Conservation (phyloP, 345 rosid species). For the Dipteronia sinensis region DNA sequence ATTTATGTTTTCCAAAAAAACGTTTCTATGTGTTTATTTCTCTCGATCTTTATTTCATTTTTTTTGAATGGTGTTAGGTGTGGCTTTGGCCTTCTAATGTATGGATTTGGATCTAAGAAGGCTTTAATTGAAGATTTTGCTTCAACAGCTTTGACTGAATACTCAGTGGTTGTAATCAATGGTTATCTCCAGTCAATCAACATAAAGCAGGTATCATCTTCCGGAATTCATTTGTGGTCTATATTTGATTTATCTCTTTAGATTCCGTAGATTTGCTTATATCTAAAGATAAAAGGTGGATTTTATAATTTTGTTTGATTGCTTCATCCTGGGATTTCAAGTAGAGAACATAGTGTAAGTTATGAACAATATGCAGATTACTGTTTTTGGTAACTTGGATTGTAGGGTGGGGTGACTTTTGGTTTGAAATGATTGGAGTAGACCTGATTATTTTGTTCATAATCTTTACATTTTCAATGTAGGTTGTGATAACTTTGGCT, state of each 20-base stretch:
- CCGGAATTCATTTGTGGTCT: background rate
- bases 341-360: background rate
- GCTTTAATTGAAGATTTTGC: slow-evolving; percentile 84
- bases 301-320: background rate
- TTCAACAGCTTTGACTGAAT: slow-evolving; percentile 63
- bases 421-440: background rate
- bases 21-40: background rate
- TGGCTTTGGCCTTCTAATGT: slow-evolving; percentile 89
- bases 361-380: background rate
- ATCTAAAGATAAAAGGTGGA: background rate
- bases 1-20: background rate
- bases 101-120: slow-evolving; percentile 95
- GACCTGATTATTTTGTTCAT: slow-evolving; percentile 7
- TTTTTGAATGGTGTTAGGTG: slow-evolving; percentile 45
- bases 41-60: background rate
- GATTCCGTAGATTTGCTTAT: background rate
- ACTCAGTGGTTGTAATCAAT: slow-evolving; percentile 80
- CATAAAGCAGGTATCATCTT: slow-evolving; percentile 69
- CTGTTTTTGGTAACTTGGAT: background rate
- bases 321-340: background rate
- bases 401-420: background rate
- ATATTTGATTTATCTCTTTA: background rate
- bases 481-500: slow-evolving; percentile 67
- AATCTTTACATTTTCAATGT: slow-evolving; percentile 10
- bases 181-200: slow-evolving; percentile 85